Evolutionary conservation across 345 rosid genomes (phyloP).

Genomic region (Brassica carinata): DNA sequence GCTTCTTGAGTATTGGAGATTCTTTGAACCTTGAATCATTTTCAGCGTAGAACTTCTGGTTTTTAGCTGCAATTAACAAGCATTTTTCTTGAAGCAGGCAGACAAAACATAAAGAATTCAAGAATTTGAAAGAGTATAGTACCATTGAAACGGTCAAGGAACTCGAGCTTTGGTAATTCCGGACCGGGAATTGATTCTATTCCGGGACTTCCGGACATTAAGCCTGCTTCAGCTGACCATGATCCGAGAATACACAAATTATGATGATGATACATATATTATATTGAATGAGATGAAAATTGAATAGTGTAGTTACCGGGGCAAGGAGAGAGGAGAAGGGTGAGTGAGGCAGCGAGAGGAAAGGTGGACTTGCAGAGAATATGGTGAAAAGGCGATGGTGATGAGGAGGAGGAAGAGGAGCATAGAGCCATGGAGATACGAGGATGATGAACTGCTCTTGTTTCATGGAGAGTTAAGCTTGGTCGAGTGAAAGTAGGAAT

Average conservation of each 20-base stretch:
- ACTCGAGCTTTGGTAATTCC: constrained; percentile 73
- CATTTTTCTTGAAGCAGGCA: neutral
- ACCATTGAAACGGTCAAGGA: constrained; percentile 78
- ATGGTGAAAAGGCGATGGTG: constrained; percentile 26
- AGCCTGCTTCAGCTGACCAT: constrained; percentile 74
- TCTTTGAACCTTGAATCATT: constrained; percentile 73
- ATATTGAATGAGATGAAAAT: neutral
- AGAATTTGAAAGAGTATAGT: constrained; percentile 10
- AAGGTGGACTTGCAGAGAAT: constrained; percentile 45
- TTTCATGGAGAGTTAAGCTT: constrained; percentile 29
- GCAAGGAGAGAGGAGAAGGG: constrained; percentile 64
- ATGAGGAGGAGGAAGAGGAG: constrained; percentile 50
- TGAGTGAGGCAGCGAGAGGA: constrained; percentile 72
- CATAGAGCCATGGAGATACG: constrained; percentile 42
- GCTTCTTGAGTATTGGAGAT: constrained; percentile 79
- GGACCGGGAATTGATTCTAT: constrained; percentile 95
- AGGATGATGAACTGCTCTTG: constrained; percentile 26
- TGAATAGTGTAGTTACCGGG: constrained; percentile 50
- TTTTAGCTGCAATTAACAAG: constrained; percentile 50
- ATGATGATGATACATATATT: constrained; percentile 4
- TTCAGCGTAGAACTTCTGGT: constrained; percentile 93
- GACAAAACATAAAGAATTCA: neutral
- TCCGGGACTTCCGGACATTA: constrained; percentile 79
- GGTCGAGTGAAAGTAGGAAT: constrained; percentile 37
- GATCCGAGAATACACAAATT: neutral